Evolutionary conservation across 176 grass and related monocot species (phyloP).

Genomic region (Triticum urartu): DNA sequence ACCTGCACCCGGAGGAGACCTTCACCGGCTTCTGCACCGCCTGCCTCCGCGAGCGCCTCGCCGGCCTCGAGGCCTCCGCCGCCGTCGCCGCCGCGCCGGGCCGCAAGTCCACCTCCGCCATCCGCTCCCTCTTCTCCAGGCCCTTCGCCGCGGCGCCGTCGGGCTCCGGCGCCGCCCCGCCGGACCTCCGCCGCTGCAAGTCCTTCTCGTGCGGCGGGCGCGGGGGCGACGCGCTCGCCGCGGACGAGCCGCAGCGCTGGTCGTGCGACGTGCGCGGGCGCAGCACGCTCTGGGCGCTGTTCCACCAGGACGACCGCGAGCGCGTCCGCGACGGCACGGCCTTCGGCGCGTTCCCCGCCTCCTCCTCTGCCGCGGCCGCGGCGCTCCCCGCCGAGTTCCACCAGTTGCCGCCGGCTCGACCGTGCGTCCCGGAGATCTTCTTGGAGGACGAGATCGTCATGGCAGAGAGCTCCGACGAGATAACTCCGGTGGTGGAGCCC

Average conservation of each 20-base stretch:
- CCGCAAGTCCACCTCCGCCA: conserved; percentile 85
- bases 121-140: conserved; percentile 80
- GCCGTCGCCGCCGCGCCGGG: conserved; percentile 33
- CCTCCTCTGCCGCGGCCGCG: conserved; percentile 47
- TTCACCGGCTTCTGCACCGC: conserved; percentile 87
- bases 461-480: conserved; percentile 58
- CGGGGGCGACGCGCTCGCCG: conserved; percentile 37
- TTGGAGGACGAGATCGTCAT: conserved; percentile 51
- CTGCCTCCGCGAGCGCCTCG: conserved; percentile 89
- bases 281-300: conserved; percentile 85
- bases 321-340: conserved; percentile 60
- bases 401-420: conserved; percentile 18
- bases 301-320: conserved; percentile 88
- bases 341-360: conserved; percentile 44
- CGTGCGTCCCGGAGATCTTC: conserved; percentile 36
- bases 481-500: conserved; percentile 54
- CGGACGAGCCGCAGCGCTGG: conserved; percentile 63
- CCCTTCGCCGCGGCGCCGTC: conserved; percentile 28
- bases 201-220: conserved; percentile 77
- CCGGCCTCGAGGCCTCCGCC: conserved; percentile 52
- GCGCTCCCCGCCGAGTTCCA: conserved; percentile 48
- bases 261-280: conserved; percentile 89
- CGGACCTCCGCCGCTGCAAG: conserved; percentile 76
- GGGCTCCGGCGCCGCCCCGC: conserved; percentile 7
- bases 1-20: conserved; percentile 77